Evolutionary conservation across 371 early-diverging fungal species (phyloP), one percentile per base, ranked within the genome.

Genomic region (Mortierella sp.): DNA sequence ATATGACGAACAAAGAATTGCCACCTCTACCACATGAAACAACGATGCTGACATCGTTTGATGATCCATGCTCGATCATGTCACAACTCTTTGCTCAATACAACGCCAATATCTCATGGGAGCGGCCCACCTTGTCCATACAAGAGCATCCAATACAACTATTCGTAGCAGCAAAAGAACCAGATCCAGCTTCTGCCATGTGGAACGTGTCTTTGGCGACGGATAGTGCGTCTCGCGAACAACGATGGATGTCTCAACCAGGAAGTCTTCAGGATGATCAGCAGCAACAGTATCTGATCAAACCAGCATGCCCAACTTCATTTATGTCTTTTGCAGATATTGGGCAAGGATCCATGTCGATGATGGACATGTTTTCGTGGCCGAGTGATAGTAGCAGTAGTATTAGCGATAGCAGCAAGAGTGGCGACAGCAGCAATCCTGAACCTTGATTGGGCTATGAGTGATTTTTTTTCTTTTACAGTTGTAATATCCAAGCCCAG

Each of bases 291-390:
- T 67, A 67, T 38, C 19, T 67, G 67, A 63, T 72, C 58, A 69
- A 64, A 19, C 74, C 69, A 10, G 63, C 59, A 0, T 43, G 36
- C 11, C 69, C 68, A 4, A n/a, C 28, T n/a, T 48, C 65, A 3
- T 64, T 41, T 63, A 50, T 74, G 59, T 74, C 69, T 0, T 59
- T 68, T 50, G n/a, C 69, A 0, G 67, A 58, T 32, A 28, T 40
- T 45, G 41, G 48, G 11, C 65, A 70, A 16, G 59, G 40, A 38
- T 58, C 71, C 24, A 41, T 64, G 48, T 64, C 65, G 21, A 32
- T 64, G 47, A 70, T 64, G 65, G 65, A 67, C 2, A 45, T 67
- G 48, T 58, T 72, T 15, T 52, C 58, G 9, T 66, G 62, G 67
- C 67, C 58, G 28, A 43, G 21, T 36, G 47, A 63, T 8, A 50